phyloP scores from a whole-genome alignment of 768 basidiomycete species.

The Plicaturopsis crispa region DNA sequence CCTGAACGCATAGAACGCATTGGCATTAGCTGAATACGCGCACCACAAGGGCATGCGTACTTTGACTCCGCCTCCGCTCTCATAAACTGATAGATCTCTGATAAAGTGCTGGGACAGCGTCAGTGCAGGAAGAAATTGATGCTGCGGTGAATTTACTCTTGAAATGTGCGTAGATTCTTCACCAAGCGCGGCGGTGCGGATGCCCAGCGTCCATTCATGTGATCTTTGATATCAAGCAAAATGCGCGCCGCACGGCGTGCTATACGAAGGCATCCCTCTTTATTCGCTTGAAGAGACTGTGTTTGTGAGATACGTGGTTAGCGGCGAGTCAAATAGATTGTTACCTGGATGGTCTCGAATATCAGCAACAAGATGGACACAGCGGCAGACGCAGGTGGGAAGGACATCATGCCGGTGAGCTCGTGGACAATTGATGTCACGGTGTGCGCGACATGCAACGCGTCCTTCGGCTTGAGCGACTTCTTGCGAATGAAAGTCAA shows the following conservation, averaged over 20 bases:
- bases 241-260: conserved; percentile 34
- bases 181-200: conserved; percentile 30
- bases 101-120: conserved; percentile 24
- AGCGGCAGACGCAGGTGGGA: conserved; percentile 35
- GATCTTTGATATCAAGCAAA: conserved; percentile 32
- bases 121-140: background rate
- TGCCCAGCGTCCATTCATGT: conserved; percentile 39
- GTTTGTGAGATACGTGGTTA: conserved; percentile 5
- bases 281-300: conserved; percentile 27
- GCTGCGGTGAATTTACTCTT: conserved; percentile 20
- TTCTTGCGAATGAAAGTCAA: no score
- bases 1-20: no score
- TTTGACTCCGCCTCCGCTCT: conserved; percentile 26
- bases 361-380: conserved; percentile 33
- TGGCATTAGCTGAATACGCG: no score
- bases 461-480: no score
- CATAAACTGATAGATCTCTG: conserved; percentile 32
- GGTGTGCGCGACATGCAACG: no score
- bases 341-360: conserved; percentile 37
- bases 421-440: no score
- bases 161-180: conserved; percentile 32
- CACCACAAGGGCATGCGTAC: no score
- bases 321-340: conserved; percentile 1
- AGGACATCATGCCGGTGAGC: conserved; percentile 18
- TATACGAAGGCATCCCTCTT: conserved; percentile 27